These are phyloP conservation scores for Aspergillus arachidicola DNA, from an alignment of 2,329 filamentous ascomycete species.

Conservation along the genomic window DNA sequence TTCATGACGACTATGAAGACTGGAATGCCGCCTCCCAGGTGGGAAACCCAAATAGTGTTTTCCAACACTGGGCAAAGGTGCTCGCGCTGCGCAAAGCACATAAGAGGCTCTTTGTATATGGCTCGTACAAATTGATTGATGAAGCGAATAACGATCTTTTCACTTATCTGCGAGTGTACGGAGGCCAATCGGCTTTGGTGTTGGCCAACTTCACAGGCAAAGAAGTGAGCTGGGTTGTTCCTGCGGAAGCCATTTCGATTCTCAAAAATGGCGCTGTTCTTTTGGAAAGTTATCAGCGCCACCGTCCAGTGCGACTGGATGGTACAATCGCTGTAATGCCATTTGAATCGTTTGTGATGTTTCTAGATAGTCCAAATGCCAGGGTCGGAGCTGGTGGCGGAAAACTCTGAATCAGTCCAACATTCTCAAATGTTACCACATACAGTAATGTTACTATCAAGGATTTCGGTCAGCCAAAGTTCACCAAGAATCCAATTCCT, in stretches of 20 bases:
- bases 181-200: neutral
- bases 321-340: neutral
- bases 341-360: neutral
- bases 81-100: neutral
- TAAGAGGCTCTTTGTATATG: neutral
- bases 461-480: neutral
- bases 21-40: conserved; percentile 57
- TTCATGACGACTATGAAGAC: conserved; percentile 62
- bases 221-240: neutral
- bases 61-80: neutral
- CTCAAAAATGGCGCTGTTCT: neutral
- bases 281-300: neutral
- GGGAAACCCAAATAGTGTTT: neutral
- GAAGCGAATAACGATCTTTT: neutral
- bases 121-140: neutral
- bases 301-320: neutral
- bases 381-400: neutral
- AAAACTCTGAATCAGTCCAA: neutral
- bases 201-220: neutral
- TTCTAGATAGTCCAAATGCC: neutral
- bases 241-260: neutral
- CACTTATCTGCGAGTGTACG: neutral
- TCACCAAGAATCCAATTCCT: neutral
- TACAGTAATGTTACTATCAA: neutral
- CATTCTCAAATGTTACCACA: neutral